Conservation (phyloP, 805 yeast species). For the Metschnikowia similis region DNA sequence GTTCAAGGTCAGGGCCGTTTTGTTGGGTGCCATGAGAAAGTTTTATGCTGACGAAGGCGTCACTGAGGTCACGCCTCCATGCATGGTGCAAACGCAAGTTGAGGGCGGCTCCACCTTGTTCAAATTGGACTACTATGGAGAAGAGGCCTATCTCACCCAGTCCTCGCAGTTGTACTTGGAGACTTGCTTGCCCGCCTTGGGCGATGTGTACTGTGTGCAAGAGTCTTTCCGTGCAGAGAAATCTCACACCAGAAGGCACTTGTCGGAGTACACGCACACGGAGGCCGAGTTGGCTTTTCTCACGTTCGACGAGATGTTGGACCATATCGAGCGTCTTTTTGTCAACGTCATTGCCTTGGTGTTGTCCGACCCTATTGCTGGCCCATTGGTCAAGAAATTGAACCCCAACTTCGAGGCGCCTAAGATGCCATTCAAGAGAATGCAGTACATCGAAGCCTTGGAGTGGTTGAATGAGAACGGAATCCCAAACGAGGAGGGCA, state of each 20-base stretch:
- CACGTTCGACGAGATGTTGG: slow-evolving; percentile 77
- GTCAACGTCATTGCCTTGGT: slow-evolving; percentile 68
- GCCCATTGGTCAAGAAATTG: slow-evolving; percentile 83
- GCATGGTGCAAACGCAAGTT: slow-evolving; percentile 99
- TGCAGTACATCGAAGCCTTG: slow-evolving; percentile 86
- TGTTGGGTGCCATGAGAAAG: slow-evolving; percentile 69
- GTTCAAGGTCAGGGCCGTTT: slow-evolving; percentile 88
- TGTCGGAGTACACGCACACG: slow-evolving; percentile 94
- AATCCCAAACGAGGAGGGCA: slow-evolving; percentile 91
- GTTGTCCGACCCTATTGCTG: slow-evolving; percentile 86
- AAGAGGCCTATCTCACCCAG: slow-evolving; percentile 94
- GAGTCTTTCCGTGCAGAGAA: slow-evolving; percentile 99
- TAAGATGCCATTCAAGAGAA: slow-evolving; percentile 78
- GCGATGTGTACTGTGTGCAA: slow-evolving; percentile 96
- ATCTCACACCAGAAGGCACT: slow-evolving; percentile 97
- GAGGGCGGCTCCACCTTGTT: slow-evolving; percentile 98
- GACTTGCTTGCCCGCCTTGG: slow-evolving; percentile 92
- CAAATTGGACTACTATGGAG: slow-evolving; percentile 90
- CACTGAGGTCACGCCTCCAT: slow-evolving; percentile 95
- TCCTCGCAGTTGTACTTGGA: slow-evolving; percentile 95
- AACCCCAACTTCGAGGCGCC: slow-evolving; percentile 91
- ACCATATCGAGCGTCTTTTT: slow-evolving; percentile 79
- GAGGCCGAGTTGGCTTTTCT: slow-evolving; percentile 92
- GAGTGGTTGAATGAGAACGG: slow-evolving; percentile 96
- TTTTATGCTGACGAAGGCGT: slow-evolving; percentile 71